phyloP scores from a whole-genome alignment of 2,329 filamentous ascomycete species.

The Stromatinia cepivora region DNA sequence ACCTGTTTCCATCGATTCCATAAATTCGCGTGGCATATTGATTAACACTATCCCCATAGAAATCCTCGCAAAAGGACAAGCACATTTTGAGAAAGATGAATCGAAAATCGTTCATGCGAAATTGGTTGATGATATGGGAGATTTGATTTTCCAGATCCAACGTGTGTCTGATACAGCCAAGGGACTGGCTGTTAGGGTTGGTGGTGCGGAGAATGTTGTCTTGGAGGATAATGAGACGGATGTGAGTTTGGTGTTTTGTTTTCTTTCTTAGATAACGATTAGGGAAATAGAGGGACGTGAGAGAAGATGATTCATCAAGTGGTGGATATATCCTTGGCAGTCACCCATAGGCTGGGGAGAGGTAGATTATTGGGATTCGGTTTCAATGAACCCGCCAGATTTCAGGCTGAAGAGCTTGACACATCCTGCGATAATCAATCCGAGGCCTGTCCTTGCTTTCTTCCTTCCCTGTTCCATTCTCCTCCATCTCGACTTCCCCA shows the following conservation, averaged over 20 bases:
- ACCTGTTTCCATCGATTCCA: neutral
- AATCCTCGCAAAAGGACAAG: slow-evolving; percentile 4
- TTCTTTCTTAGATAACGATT: neutral
- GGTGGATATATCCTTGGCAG: neutral
- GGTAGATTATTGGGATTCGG: neutral
- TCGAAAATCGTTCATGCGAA: slow-evolving; percentile 38
- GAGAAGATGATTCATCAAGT: neutral
- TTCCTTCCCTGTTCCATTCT: neutral
- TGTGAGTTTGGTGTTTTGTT: slow-evolving; percentile 9
- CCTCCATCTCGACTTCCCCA: neutral
- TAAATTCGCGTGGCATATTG: neutral
- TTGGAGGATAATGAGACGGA: slow-evolving; percentile 12
- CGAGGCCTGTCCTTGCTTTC: neutral
- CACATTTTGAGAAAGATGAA: slow-evolving; percentile 16
- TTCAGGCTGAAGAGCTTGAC: neutral
- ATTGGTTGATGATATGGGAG: slow-evolving; percentile 52
- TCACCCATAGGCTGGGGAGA: slow-evolving; percentile 43
- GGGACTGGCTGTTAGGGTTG: slow-evolving; percentile 44
- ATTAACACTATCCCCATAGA: slow-evolving; percentile 4
- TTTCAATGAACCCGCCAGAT: neutral
- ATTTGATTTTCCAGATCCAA: slow-evolving; percentile 52
- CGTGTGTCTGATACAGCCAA: slow-evolving; percentile 46
- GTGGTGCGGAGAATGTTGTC: slow-evolving; percentile 36
- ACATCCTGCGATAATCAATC: neutral
- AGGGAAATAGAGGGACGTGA: no score